A percentile compares a stretch with the other conserved stretches of the same genome.
Evolutionary conservation across 805 yeast genomes (phyloP).

Genomic region (Suhomyces sp.): DNA sequence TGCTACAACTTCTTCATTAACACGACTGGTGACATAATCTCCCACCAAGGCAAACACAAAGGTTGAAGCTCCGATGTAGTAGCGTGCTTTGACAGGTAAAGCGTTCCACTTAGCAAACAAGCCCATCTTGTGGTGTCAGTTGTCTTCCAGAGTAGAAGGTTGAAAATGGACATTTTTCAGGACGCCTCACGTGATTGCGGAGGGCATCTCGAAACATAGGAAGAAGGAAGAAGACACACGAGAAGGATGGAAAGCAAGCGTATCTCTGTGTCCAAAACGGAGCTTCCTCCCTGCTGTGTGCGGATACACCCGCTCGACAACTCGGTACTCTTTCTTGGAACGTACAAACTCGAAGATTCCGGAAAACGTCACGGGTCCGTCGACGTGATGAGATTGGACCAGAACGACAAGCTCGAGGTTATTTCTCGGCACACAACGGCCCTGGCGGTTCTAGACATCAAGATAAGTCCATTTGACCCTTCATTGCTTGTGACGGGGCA

Average conservation of each 20-base stretch:
- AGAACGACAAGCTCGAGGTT: constrained; percentile 13
- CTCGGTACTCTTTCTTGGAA: constrained; percentile 61
- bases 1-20: constrained; percentile 36
- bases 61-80: constrained; percentile 40
- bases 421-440: constrained; percentile 33
- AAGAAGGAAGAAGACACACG: neutral
- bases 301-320: constrained; percentile 52
- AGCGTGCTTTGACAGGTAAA: constrained; percentile 39
- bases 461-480: constrained; percentile 56
- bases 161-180: neutral
- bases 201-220: neutral
- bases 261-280: constrained; percentile 29
- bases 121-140: constrained; percentile 16
- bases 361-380: constrained; percentile 64
- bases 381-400: constrained; percentile 35
- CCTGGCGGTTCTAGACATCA: constrained; percentile 76
- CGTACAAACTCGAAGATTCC: constrained; percentile 66
- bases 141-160: neutral
- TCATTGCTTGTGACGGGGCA: constrained; percentile 60
- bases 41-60: constrained; percentile 38
- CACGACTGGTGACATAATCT: constrained; percentile 34
- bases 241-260: constrained; percentile 12
- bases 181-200: neutral
- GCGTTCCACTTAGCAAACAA: constrained; percentile 38
- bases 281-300: constrained; percentile 82